phyloP scores from a whole-genome alignment of 2,329 filamentous ascomycete genomes.

The Exserohilum turcica region DNA sequence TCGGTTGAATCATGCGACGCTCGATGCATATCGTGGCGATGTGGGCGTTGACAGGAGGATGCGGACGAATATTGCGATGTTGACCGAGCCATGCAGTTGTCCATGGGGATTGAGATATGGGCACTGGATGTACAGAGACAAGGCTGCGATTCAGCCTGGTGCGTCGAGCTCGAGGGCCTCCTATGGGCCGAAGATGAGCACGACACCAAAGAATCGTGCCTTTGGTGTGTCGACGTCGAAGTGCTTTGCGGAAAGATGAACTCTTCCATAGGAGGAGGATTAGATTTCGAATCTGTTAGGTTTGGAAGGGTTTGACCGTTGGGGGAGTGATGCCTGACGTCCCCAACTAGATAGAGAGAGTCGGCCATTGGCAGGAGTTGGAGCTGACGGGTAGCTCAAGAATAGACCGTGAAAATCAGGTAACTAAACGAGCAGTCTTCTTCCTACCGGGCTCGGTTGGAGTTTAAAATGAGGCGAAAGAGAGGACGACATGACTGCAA shows the following conservation, averaged over 20 bases:
- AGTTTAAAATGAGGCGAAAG: neutral
- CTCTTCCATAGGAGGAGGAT: constrained; percentile 11
- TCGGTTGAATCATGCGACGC: constrained; percentile 1
- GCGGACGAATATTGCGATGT: constrained; percentile 16
- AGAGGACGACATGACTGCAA: neutral
- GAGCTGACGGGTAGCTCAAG: neutral
- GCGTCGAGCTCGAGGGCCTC: constrained; percentile 1
- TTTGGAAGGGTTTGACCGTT: constrained; percentile 2
- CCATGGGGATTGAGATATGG: constrained; percentile 10
- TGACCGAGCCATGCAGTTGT: constrained; percentile 15
- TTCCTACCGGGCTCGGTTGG: neutral
- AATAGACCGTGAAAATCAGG: neutral
- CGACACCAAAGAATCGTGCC: constrained; percentile 18
- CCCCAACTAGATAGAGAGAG: constrained; percentile 2
- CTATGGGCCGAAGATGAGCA: constrained; percentile 13
- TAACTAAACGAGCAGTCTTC: neutral
- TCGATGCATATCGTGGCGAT: neutral
- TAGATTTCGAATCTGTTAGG: constrained; percentile 1
- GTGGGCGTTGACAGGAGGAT: constrained; percentile 8
- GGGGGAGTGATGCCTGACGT: constrained; percentile 1
- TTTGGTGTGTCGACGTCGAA: constrained; percentile 12
- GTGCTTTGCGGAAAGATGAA: constrained; percentile 14
- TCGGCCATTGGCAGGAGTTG: constrained; percentile 1
- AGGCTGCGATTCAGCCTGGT: constrained; percentile 29
- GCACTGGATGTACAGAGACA: constrained; percentile 5